Evolutionary conservation across 1,284 basidiomycete species (phyloP).

Genomic region (Pseudozyma sp.): DNA sequence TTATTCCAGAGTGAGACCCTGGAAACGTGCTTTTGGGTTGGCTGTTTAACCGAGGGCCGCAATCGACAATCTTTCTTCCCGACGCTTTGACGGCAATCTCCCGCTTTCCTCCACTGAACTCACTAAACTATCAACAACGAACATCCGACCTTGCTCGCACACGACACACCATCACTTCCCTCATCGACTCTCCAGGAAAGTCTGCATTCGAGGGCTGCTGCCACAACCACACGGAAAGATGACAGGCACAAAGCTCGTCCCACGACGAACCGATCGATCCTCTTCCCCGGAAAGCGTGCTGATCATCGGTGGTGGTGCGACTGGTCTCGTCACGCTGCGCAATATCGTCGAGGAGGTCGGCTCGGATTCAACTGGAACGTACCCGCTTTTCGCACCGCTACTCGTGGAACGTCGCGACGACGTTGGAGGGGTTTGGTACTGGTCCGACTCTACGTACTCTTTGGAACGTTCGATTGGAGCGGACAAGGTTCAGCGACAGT

Average conservation of each 20-base stretch:
- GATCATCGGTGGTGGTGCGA: constrained; percentile 61
- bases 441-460: constrained; percentile 38
- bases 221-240: neutral
- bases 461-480: constrained; percentile 34
- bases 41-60: too few species aligned
- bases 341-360: constrained; percentile 38
- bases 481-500: constrained; percentile 26
- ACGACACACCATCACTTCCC: too few species aligned
- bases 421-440: constrained; percentile 64
- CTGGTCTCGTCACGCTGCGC: constrained; percentile 57
- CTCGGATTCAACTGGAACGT: constrained; percentile 14
- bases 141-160: too few species aligned
- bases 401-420: constrained; percentile 56
- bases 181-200: too few species aligned
- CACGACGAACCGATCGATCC: constrained; percentile 12
- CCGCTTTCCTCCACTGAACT: too few species aligned
- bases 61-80: too few species aligned
- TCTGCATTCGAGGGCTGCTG: neutral
- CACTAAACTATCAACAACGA: too few species aligned
- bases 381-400: constrained; percentile 33
- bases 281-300: constrained; percentile 39
- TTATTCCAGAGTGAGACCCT: too few species aligned
- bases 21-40: too few species aligned
- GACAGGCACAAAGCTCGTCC: constrained; percentile 5
- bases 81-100: too few species aligned